Base-by-base conservation (phyloP, 345 rosid species). In the Sisymbrium altissimum region DNA sequence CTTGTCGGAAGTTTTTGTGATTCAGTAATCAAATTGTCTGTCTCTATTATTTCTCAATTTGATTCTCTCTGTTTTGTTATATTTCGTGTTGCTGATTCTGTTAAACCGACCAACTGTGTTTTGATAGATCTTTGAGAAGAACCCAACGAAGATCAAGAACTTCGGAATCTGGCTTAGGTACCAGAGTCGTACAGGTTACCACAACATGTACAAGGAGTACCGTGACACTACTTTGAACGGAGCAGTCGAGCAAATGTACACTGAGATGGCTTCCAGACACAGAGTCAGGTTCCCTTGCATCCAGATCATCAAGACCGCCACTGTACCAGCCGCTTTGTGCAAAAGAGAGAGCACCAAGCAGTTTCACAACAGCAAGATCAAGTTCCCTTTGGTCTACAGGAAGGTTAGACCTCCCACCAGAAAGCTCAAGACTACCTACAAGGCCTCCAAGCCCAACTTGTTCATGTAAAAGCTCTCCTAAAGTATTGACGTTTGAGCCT, bases 221-320 rank as follows among this genome's bases (percentile, higher is more conserved):
- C 70, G 86, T 8, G 90, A 84, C 72, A 83, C 86, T 0, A 83
- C 88, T 2, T 59, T 86, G 38, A 84, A 86, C 40, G 90, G 88
- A 13, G 86, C 81, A 5, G 88, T 86, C 12, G 90, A 86, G 54
- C 88, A 86, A 32, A 86, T 86, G 87, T 84, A 84, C 84, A 84
- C 46, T 0, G 87, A 86, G 77, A 84, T 86, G 90, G 88, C 90
- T 1, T 86, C 88, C 19, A 81, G 88, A 10, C 88, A 86, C 77
- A 81, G 88, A 36, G 88, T 84, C n/a, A 83, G 86, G 68, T 86
- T 81, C 72, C 90, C 88, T 3, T 86, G 86, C 69, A 86, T 84
- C 14, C 88, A 86, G 79, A 83, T 86, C 50, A 86, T 86, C 66
- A 84, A 86, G 81, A 86, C 86, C 5, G 85, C 86, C 0, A 86